phyloP scores from a whole-genome alignment of 2,329 filamentous ascomycete species.

The Alternaria panax region DNA sequence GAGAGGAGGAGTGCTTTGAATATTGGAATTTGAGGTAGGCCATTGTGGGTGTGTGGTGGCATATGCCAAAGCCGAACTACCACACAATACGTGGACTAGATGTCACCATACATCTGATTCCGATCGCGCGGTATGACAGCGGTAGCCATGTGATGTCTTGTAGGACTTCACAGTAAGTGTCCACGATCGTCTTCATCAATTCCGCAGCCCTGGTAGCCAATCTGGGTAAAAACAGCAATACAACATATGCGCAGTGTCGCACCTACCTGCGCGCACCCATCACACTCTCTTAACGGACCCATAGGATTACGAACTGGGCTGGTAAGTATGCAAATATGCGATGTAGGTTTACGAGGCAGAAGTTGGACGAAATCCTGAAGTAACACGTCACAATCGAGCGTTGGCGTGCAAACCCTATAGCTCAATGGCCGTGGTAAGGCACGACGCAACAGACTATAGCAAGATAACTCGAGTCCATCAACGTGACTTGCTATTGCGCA shows the following conservation, averaged over 20 bases:
- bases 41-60: constrained; percentile 1
- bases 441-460: not conserved
- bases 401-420: not conserved
- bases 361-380: not conserved
- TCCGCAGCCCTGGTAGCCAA: not conserved
- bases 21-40: not conserved
- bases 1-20: not conserved
- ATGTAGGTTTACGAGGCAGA: not conserved
- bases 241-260: not conserved
- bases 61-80: not conserved
- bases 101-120: not conserved
- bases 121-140: not conserved
- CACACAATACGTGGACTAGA: not conserved
- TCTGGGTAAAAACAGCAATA: not conserved
- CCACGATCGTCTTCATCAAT: not conserved
- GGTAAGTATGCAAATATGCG: not conserved
- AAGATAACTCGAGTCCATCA: not conserved
- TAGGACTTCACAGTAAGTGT: not conserved
- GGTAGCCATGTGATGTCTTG: constrained; percentile 1
- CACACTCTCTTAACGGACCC: not conserved
- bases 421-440: not conserved
- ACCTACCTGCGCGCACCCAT: not conserved
- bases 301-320: not conserved
- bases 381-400: not conserved
- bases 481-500: not conserved